phyloP scores from a whole-genome alignment of 2,329 filamentous ascomycete species.

The Macrophomina tecta region DNA sequence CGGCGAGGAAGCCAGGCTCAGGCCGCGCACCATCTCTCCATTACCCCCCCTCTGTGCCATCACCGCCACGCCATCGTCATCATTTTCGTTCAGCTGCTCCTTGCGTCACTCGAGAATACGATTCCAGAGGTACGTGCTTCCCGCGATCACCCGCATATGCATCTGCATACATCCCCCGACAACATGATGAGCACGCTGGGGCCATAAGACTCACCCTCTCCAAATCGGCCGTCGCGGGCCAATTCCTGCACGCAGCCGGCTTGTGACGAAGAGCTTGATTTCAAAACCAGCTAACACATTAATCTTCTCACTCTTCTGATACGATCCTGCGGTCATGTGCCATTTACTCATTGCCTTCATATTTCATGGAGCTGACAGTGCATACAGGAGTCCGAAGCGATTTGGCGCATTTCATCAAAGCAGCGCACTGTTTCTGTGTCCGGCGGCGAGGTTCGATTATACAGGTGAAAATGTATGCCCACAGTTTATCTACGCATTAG shows the following conservation, averaged over 20 bases:
- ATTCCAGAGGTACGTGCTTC: slow-evolving; percentile 2
- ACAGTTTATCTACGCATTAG: too few relatives aligned
- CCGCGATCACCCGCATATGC: slow-evolving; percentile 1
- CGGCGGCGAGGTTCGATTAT: too few relatives aligned
- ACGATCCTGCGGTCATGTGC: background rate
- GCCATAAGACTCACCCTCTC: slow-evolving; percentile 26
- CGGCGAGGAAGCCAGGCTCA: slow-evolving; percentile 9
- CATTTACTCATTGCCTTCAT: background rate
- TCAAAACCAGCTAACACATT: slow-evolving; percentile 19
- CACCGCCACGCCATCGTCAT: slow-evolving; percentile 21
- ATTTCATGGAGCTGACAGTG: background rate
- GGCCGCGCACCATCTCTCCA: background rate
- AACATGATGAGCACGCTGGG: slow-evolving; percentile 28
- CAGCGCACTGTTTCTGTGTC: too few relatives aligned
- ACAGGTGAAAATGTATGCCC: background rate
- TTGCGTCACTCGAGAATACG: slow-evolving; percentile 5
- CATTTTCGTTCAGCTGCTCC: background rate
- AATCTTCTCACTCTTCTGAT: slow-evolving; percentile 28
- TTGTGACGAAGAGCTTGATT: slow-evolving; percentile 16
- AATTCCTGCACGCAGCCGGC: slow-evolving; percentile 9
- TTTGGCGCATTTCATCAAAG: too few relatives aligned
- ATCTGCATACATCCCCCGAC: background rate
- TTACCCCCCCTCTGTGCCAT: background rate
- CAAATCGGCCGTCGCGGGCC: background rate
- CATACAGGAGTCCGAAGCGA: background rate